These are phyloP conservation scores for Leucosporidium creatinivorum DNA, from an alignment of 768 basidiomycete genomes.

Conservation along the genomic window DNA sequence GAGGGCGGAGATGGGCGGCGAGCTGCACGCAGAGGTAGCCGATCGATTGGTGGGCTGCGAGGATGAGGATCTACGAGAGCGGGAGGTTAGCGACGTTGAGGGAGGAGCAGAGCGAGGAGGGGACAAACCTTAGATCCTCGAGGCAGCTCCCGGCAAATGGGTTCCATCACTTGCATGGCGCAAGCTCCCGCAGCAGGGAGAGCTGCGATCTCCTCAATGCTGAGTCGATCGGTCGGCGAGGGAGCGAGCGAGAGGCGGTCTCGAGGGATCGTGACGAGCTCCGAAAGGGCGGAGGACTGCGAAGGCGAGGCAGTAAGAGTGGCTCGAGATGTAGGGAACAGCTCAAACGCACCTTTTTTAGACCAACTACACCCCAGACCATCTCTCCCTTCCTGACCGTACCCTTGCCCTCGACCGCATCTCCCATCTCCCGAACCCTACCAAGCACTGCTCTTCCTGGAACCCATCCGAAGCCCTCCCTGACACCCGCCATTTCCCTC, in stretches of 20 bases:
- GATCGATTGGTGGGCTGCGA: slow-evolving; percentile 35
- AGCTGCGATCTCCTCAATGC: slow-evolving; percentile 33
- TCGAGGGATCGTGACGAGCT: slow-evolving; percentile 32
- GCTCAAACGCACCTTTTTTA: slow-evolving; percentile 21
- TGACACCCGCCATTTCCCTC: slow-evolving; percentile 26
- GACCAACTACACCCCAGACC: slow-evolving; percentile 35
- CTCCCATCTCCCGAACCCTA: slow-evolving; percentile 36
- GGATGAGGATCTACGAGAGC: slow-evolving; percentile 27
- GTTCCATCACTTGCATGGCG: slow-evolving; percentile 32
- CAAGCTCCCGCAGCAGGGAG: slow-evolving; percentile 32
- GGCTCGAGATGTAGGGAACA: not conserved
- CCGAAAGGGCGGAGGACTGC: slow-evolving; percentile 35
- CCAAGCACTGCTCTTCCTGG: slow-evolving; percentile 37
- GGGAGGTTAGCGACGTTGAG: not conserved
- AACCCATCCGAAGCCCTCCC: slow-evolving; percentile 33
- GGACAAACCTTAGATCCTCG: slow-evolving; percentile 25
- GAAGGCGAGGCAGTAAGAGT: not conserved
- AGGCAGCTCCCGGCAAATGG: slow-evolving; percentile 21
- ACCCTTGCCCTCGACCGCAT: slow-evolving; percentile 5
- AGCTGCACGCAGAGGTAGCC: slow-evolving; percentile 36
- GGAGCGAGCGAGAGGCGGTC: slow-evolving; percentile 35
- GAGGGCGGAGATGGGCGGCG: slow-evolving; percentile 15
- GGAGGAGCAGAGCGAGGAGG: not conserved
- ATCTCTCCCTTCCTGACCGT: slow-evolving; percentile 34
- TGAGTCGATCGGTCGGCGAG: slow-evolving; percentile 6